A percentile compares a stretch with the other conserved stretches of the same genome.
Evolutionary conservation across 2,329 filamentous ascomycete species (phyloP).

Genomic region (Paraconiothyrium brasiliense): DNA sequence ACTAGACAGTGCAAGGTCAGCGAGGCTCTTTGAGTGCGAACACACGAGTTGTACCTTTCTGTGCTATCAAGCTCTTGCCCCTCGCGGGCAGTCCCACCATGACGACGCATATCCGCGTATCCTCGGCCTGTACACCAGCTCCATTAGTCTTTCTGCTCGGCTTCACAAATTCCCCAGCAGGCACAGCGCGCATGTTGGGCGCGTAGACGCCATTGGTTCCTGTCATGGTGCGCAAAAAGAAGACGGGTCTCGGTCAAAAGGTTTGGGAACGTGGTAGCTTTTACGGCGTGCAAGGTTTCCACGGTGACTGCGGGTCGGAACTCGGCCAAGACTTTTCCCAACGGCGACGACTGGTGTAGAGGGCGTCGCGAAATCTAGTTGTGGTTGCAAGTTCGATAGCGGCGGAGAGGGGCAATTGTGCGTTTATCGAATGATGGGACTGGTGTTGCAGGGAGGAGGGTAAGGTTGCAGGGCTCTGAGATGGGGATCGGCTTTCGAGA

Average conservation of each 20-base stretch:
- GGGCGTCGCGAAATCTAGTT: slow-evolving; percentile 22
- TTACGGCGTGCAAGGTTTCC: slow-evolving; percentile 17
- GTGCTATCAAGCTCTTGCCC: slow-evolving; percentile 96
- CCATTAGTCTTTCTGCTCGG: slow-evolving; percentile 63
- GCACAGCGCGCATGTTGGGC: slow-evolving; percentile 52
- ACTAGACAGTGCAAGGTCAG: slow-evolving; percentile 39
- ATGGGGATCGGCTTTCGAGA: slow-evolving; percentile 43
- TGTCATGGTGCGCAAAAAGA: slow-evolving; percentile 36
- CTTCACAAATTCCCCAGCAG: slow-evolving; percentile 55
- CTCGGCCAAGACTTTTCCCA: slow-evolving; percentile 43
- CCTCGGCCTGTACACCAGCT: slow-evolving; percentile 85
- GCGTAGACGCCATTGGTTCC: slow-evolving; percentile 50
- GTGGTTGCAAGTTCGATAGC: background rate
- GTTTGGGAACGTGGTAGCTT: slow-evolving; percentile 24
- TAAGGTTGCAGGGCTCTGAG: slow-evolving; percentile 14
- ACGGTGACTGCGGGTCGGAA: slow-evolving; percentile 39
- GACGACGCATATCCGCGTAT: slow-evolving; percentile 96
- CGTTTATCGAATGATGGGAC: background rate
- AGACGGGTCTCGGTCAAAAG: slow-evolving; percentile 39
- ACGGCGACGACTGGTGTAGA: slow-evolving; percentile 33
- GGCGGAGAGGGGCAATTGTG: slow-evolving; percentile 9
- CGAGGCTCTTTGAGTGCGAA: background rate
- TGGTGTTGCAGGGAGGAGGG: background rate
- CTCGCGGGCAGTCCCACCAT: slow-evolving; percentile 97
- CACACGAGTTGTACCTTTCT: slow-evolving; percentile 76